Evolutionary conservation across 2,329 filamentous ascomycete species (phyloP), one percentile per base, ranked within the genome.

Genomic region (Pseudogymnoascus sp.): DNA sequence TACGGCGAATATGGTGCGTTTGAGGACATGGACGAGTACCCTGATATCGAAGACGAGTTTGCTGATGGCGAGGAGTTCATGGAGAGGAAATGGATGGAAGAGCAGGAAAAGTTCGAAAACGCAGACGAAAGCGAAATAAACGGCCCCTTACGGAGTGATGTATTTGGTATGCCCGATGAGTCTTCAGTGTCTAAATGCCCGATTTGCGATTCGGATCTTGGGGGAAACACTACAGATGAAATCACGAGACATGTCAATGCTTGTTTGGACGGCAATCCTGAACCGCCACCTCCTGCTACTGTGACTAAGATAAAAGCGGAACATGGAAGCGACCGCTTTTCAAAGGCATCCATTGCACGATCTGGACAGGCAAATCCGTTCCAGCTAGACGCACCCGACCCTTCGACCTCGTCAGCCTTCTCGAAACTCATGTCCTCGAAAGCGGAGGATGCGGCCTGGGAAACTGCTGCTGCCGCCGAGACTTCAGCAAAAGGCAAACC

Each of bases 391-490:
- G 18, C 16, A 6, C 33, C 57, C 6, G 63, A 73, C 63, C 50
- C 71, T 61, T 30, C 71, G 60, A 66, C 70, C 59, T 64, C 76
- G 59, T 63, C 76, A 41, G 94, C 93, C 0, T 99, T 99, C 70
- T 87, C 89, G 2, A 94, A 90, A 70, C 80, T 99, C 62, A 99
- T 99, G 94, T 90, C 92, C 6, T 86, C 86, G 5, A 92, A 96
- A 69, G 90, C 89, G 4, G 94, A 99, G 76, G 89, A 96, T 71
- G 81, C 86, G 1, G 94, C 94, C 1, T 99, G 94, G 94, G 86
- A 88, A 1, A 85, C 84, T 36, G 94, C 94, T 11, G 92, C 93
- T 0, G 89, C 90, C 1, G 81, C 88, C 1, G 92, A 96, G 71
- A 77, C 83, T 28, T 83, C 88, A 1, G 86, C 92, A 2, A 83